These are phyloP conservation scores for Naganishia liquefaciens DNA, from an alignment of 1,284 basidiomycete species.

Conservation along the genomic window DNA sequence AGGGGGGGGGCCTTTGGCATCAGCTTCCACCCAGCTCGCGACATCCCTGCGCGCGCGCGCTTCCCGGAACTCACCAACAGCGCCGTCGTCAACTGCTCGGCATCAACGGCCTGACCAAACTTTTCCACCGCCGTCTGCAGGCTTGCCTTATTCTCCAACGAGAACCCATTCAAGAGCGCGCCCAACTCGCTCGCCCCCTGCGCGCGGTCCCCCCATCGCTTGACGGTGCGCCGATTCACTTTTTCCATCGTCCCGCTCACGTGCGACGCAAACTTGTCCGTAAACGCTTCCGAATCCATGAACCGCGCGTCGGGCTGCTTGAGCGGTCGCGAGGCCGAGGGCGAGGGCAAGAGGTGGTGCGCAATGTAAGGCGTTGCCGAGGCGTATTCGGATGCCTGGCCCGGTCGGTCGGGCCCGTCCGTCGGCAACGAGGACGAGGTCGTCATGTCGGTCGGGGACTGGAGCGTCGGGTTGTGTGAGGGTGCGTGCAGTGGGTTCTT, in stretches of 20 bases:
- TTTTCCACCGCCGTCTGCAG: constrained; percentile 63
- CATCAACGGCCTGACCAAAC: constrained; percentile 87
- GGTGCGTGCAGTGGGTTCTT: constrained; percentile 96
- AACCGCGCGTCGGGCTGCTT: constrained; percentile 90
- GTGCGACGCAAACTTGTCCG: constrained; percentile 91
- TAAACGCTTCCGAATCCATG: constrained; percentile 93
- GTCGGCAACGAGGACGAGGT: constrained; percentile 28
- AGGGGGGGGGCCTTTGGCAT: too few species aligned
- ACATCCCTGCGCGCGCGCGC: neutral
- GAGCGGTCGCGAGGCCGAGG: constrained; percentile 80
- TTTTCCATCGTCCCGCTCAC: constrained; percentile 91
- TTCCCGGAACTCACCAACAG: constrained; percentile 65
- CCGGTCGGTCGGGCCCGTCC: constrained; percentile 29
- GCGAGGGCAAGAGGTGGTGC: constrained; percentile 69
- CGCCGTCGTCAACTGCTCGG: constrained; percentile 89
- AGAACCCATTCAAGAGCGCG: constrained; percentile 92
- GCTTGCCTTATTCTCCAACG: constrained; percentile 74
- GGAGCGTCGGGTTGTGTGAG: constrained; percentile 80
- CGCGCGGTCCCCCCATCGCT: constrained; percentile 90
- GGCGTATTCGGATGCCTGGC: constrained; percentile 29
- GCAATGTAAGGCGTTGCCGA: constrained; percentile 50
- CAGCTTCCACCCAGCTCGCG: constrained; percentile 3
- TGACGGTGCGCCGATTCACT: constrained; percentile 84
- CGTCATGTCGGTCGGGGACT: constrained; percentile 40
- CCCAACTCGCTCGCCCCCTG: constrained; percentile 94